Evolutionary conservation across 495 filamentous ascomycete species (phyloP).

Genomic region (Talaromyces wortmannii): DNA sequence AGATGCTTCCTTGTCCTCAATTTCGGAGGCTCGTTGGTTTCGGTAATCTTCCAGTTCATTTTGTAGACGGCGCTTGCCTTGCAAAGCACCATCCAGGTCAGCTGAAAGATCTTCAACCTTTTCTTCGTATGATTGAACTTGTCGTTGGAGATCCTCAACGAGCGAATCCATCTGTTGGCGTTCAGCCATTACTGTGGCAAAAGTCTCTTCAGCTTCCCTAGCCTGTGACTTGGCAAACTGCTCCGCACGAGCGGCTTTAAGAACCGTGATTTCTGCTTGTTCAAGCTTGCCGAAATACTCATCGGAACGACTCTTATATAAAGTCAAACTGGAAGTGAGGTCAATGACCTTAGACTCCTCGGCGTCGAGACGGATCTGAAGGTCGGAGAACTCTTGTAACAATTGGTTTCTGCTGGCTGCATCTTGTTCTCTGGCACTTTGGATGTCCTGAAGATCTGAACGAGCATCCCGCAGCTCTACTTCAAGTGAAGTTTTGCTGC

Average conservation of each 20-base stretch:
- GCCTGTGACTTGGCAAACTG: conserved; percentile 88
- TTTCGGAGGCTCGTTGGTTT: conserved; percentile 87
- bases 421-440: conserved; percentile 74
- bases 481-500: conserved; percentile 68
- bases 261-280: conserved; percentile 89
- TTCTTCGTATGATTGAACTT: conserved; percentile 84
- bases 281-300: conserved; percentile 98
- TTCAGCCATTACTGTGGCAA: conserved; percentile 84
- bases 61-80: conserved; percentile 91
- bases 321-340: conserved; percentile 69
- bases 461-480: conserved; percentile 83
- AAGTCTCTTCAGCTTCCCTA: conserved; percentile 85
- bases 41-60: conserved; percentile 98
- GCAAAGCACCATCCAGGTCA: conserved; percentile 77
- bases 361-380: conserved; percentile 87
- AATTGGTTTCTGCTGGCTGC: conserved; percentile 76
- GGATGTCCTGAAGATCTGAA: conserved; percentile 78
- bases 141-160: conserved; percentile 85
- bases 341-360: conserved; percentile 83
- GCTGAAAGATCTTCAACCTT: conserved; percentile 87
- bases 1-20: conserved; percentile 92
- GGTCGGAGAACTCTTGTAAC: conserved; percentile 84
- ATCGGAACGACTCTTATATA: conserved; percentile 91
- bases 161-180: conserved; percentile 82
- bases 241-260: conserved; percentile 87